Evolutionary conservation across 1,284 basidiomycete genomes (phyloP).

Genomic region (Schizopora paradoxa): DNA sequence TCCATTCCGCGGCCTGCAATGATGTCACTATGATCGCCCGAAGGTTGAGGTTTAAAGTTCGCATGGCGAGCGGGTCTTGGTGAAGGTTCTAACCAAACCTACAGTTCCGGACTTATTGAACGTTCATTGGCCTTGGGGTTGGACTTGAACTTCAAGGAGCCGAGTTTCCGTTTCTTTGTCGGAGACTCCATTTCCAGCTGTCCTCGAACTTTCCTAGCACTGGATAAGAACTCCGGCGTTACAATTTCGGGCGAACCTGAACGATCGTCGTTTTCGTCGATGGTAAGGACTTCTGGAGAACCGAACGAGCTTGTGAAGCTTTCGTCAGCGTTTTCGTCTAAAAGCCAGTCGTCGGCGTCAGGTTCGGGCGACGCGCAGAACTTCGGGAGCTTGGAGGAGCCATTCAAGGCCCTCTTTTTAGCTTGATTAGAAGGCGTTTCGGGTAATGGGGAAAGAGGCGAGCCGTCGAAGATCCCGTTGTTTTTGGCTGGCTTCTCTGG

Average conservation of each 20-base stretch:
- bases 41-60: too few species aligned
- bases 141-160: too few species aligned
- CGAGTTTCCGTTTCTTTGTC: conserved; percentile 9
- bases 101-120: too few species aligned
- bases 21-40: too few species aligned
- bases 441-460: conserved; percentile 3
- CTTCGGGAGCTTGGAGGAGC: background rate
- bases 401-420: background rate
- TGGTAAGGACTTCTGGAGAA: conserved; percentile 8
- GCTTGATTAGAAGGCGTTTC: background rate
- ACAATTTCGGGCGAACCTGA: background rate
- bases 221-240: too few species aligned
- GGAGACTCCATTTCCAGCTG: conserved; percentile 8
- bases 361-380: background rate
- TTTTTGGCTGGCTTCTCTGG: too few species aligned
- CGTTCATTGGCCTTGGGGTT: too few species aligned
- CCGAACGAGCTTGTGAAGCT: conserved; percentile 13
- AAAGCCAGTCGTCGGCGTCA: background rate
- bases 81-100: too few species aligned
- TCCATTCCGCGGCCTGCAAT: too few species aligned
- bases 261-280: background rate
- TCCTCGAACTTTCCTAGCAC: too few species aligned
- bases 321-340: conserved; percentile 17
- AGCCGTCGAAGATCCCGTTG: too few species aligned
- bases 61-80: too few species aligned